Base-by-base conservation (phyloP, 768 basidiomycete species). In the Clathrus columnatus region DNA sequence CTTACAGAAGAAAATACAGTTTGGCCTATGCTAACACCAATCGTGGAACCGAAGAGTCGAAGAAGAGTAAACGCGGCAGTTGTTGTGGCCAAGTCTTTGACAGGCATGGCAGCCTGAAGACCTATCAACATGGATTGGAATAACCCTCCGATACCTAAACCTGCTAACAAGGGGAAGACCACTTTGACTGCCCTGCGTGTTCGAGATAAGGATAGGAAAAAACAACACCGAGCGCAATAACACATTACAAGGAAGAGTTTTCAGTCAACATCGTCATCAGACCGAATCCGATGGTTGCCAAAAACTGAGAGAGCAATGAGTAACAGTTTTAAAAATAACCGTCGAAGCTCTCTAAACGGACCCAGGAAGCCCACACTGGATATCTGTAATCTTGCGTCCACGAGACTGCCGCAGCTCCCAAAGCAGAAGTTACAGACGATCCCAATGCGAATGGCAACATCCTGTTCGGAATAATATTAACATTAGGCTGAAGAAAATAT, bases 101-200 rank as follows among this genome's bases (percentile, higher is more conserved):
- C 62, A 0, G 90, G 90, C 88, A 93, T 93, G 0, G 88, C 84
- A 1, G 87, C 86, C 69, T 92, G 90, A 14, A 92, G 68, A 14
- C 75, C 86, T 49, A 89, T 80, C 4, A 89, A 68, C 0, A 86
- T 87, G 5, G 73, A 73, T 80, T 83, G 61, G 63, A 71, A 72
- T 51, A 73, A 50, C 27, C 61, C 69, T 36, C 71, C 72, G 18
- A 64, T 51, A 8, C 71, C 71, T 28, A 69, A 27, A 28, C 67
- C 66, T n/a, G 70, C 44, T 20, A 72, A 59, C 24, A 72, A 51
- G 6, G 68, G 64, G 48, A 59, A 70, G 47, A 70, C 51, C 57
- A 70, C 71, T 49, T 70, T 65, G 7, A 50, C 49, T 16, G 60
- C 65, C 32, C 70, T 73, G 30, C 30, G 32, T 30, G 14, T 23